Base-by-base conservation (phyloP, 257 asterid species). In the Craterostigma plantagineum region DNA sequence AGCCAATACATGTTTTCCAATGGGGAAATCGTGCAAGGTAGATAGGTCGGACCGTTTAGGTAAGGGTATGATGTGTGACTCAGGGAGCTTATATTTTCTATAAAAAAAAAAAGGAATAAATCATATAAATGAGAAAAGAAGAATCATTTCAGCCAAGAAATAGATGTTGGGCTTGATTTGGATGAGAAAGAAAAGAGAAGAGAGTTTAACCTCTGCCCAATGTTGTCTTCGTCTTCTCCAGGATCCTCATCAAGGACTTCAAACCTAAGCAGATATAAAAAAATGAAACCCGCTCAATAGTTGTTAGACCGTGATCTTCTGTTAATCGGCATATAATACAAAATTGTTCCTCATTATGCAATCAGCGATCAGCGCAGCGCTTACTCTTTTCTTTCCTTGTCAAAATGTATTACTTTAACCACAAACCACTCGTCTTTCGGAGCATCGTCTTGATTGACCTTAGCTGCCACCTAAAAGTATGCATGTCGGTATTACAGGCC, bases 161-260 rank as follows among this genome's bases (percentile, higher is more conserved):
- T 13, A n/a, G 38, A 14, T 17, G 34, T 15, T 16, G 7, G 12
- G 9, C 14, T 14, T n/a, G 10, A 14, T 7, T 15, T 34, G 18
- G 33, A 18, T 13, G 9, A 18, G 16, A 18, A 11, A 10, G 47
- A n/a, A 40, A 43, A 33, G 34, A 33, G 51, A 45, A 45, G 38
- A 43, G 36, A 34, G 9, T 15, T 54, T 35, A 55, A 79, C 95
- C 84, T 90, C 60, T 77, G 99, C 47, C 75, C 92, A 12, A 78
- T 74, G 59, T 86, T 72, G 56, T 90, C 99, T 78, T 90, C 99
- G 30, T 90, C 96, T 42, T 90, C 99, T 18, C 94, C 94, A 6
- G 96, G 95, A 43, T 90, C 95, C 67, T 90, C 99, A 42, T 90
- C 99, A 51, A 90, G 58, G 39, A 90, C 99, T 66, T 90, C 96